Base-by-base conservation (phyloP, 148 eudicot species). In the Vaccinium vitisidaea region DNA sequence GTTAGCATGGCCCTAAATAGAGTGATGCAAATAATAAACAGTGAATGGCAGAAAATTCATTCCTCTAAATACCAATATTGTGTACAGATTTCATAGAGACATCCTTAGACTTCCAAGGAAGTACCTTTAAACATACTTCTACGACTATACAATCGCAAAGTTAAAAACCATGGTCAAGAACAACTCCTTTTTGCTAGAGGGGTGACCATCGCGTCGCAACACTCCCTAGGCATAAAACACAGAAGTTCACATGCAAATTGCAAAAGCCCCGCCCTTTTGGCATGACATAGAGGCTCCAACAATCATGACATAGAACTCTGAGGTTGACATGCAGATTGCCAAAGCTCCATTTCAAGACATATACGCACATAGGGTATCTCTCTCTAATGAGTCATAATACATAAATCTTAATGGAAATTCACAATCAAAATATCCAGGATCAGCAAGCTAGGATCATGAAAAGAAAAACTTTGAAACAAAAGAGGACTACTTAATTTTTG, bases 231-330 rank as follows among this genome's bases (percentile, higher is more conserved):
- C 8, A 12, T 25, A 77, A 16, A 77, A 48, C 6, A 21, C 16
- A 50, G 32, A 53, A n/a, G 23, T 49, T 76, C 79, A 77, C 16
- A 77, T 10, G 55, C 80, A 52, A 23, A 71, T 71, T 71, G 76
- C 30, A 25, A 52, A 78, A 52, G 19, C 43, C 16, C 11, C 2
- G 80, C 27, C 19, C 30, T 53, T 78, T 12, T 6, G 63, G 39
- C 30, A 65, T 65, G 69, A 63, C 14, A 5, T 13, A 27, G 21
- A 71, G 75, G 75, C 75, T 27, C 36, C 5, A 32, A 52, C 11
- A 54, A 8, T 54, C 58, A 9, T 49, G 58, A 21, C 0, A 9
- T 53, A 52, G 18, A 78, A 5, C 7, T 50, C 16, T 4, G 58
- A 27, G n/a, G 0, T 23, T 77, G 27, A 52, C 32, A 50, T 36